Evolutionary conservation across 2,329 filamentous ascomycete genomes (phyloP).

Genomic region (Ophiosphaerella herpotricha): DNA sequence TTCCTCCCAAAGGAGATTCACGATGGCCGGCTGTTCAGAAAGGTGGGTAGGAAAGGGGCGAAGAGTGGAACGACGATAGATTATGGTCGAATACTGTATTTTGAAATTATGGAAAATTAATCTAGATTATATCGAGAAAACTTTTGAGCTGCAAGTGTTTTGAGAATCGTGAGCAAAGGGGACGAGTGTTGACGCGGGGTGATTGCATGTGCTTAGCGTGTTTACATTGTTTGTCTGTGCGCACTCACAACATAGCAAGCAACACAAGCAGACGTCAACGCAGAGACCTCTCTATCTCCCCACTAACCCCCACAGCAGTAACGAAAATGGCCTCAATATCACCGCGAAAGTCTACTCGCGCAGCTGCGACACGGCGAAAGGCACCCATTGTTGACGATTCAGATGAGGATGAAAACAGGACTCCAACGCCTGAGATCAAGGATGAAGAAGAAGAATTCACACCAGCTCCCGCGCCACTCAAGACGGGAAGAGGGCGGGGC

Average conservation of each 20-base stretch:
- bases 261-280: constrained; percentile 9
- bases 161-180: neutral
- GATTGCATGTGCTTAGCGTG: constrained; percentile 24
- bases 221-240: constrained; percentile 27
- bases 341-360: constrained; percentile 62
- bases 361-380: constrained; percentile 68
- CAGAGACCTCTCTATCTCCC: constrained; percentile 8
- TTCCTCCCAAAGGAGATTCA: constrained; percentile 9
- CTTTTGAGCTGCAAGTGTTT: neutral
- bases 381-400: constrained; percentile 72
- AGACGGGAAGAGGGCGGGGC: constrained; percentile 60
- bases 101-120: too few species aligned
- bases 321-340: constrained; percentile 46
- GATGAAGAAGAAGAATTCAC: constrained; percentile 76
- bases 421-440: constrained; percentile 57
- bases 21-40: constrained; percentile 9
- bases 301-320: constrained; percentile 20
- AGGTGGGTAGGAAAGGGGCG: constrained; percentile 1
- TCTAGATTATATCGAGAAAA: too few species aligned
- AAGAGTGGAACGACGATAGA: too few species aligned
- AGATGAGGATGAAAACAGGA: constrained; percentile 73
- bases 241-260: constrained; percentile 15
- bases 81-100: too few species aligned
- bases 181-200: constrained; percentile 11
- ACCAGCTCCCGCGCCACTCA: constrained; percentile 71